A percentile compares a stretch with the other conserved stretches of the same genome.
phyloP scores from a whole-genome alignment of 2,329 filamentous ascomycete species.

The Colletotrichum incanum region DNA sequence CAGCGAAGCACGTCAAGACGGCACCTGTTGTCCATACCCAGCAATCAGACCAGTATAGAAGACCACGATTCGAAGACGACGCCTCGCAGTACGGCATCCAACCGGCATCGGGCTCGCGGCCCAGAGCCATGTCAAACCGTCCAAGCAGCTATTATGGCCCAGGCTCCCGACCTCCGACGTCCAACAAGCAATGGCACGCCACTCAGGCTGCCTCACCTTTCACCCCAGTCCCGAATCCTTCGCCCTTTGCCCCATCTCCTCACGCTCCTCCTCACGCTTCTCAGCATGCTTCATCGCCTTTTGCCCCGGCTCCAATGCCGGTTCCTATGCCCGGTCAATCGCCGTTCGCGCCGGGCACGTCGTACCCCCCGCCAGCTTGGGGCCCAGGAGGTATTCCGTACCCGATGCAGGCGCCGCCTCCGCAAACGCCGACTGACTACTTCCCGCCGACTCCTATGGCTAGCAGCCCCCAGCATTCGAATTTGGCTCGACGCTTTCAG shows the following conservation, averaged over 20 bases:
- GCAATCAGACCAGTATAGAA: slow-evolving; percentile 45
- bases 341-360: slow-evolving; percentile 27
- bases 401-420: slow-evolving; percentile 22
- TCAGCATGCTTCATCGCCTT: slow-evolving; percentile 27
- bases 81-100: slow-evolving; percentile 58
- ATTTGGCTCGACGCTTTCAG: slow-evolving; percentile 39
- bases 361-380: slow-evolving; percentile 33
- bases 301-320: slow-evolving; percentile 16
- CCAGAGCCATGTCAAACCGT: slow-evolving; percentile 40
- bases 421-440: slow-evolving; percentile 33
- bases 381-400: slow-evolving; percentile 31
- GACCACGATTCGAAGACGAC: slow-evolving; percentile 49
- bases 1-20: slow-evolving; percentile 56
- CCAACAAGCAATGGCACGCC: slow-evolving; percentile 43
- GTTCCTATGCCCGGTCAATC: slow-evolving; percentile 29
- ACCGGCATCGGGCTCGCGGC: slow-evolving; percentile 47
- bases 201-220: slow-evolving; percentile 17
- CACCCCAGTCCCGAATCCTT: background rate
- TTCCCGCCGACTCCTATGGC: slow-evolving; percentile 42
- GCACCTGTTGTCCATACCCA: slow-evolving; percentile 48
- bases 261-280: slow-evolving; percentile 16
- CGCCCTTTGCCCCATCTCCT: slow-evolving; percentile 10
- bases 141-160: slow-evolving; percentile 43
- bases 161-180: slow-evolving; percentile 41
- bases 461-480: slow-evolving; percentile 48